Evolutionary conservation across 2,329 filamentous ascomycete species (phyloP).

Genomic region (Zasmidium angulare): DNA sequence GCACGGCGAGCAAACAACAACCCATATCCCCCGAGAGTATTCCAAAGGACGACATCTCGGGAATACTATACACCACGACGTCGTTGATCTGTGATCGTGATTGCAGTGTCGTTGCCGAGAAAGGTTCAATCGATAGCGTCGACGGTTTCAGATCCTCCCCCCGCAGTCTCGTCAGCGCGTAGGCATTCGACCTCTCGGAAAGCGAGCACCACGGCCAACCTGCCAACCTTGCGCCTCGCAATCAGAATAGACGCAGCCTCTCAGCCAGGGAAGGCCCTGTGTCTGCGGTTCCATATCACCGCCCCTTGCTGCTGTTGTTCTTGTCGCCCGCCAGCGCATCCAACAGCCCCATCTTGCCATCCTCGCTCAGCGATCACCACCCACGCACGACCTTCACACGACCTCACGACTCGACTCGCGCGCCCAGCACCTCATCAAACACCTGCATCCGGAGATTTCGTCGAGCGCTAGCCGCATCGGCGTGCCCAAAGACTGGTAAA

Average conservation of each 20-base stretch:
- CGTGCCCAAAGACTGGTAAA: slow-evolving; percentile 5
- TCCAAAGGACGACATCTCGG: too few relatives aligned
- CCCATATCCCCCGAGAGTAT: neutral
- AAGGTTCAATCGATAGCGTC: neutral
- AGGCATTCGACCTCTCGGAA: neutral
- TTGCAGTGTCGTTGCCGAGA: neutral
- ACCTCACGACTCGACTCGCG: neutral
- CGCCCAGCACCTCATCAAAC: neutral
- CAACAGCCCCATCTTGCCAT: too few relatives aligned
- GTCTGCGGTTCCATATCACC: neutral
- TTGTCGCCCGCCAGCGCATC: neutral
- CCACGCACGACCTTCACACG: neutral
- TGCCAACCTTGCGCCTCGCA: slow-evolving; percentile 3
- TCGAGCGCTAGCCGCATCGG: neutral
- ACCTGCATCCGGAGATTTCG: slow-evolving; percentile 6
- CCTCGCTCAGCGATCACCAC: neutral
- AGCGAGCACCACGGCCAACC: neutral
- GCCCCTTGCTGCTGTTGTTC: slow-evolving; percentile 2
- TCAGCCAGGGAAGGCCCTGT: neutral
- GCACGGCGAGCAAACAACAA: neutral
- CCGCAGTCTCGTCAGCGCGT: neutral
- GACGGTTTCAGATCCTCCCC: neutral
- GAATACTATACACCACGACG: neutral
- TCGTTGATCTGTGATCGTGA: neutral
- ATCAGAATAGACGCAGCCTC: slow-evolving; percentile 1